Evolutionary conservation across 139 green algal genomes (phyloP).

Genomic region (Chlorella sp.): DNA sequence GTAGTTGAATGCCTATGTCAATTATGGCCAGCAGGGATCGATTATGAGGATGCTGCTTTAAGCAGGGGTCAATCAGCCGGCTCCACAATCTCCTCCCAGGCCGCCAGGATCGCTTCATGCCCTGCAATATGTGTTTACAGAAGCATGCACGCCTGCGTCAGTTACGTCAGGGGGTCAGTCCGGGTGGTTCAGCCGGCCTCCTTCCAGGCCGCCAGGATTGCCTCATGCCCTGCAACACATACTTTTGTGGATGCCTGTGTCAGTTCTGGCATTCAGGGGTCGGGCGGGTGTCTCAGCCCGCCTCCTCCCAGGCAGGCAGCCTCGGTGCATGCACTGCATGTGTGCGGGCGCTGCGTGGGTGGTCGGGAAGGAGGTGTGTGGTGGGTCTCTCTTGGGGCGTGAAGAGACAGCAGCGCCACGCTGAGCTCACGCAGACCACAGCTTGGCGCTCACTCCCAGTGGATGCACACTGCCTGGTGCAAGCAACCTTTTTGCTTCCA

Average conservation of each 20-base stretch:
- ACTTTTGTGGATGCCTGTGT: neutral
- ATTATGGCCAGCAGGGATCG: no score
- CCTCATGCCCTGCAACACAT: neutral
- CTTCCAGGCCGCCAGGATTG: neutral
- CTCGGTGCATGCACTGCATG: neutral
- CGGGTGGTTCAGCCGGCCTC: no score
- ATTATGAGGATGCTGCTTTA: no score
- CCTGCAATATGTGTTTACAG: neutral
- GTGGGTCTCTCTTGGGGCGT: no score
- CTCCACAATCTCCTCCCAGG: constrained; percentile 78
- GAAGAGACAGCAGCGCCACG: no score
- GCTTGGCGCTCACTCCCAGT: no score
- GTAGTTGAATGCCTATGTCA: no score
- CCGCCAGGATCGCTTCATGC: constrained; percentile 48
- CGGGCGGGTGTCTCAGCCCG: no score
- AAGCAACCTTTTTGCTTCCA: neutral
- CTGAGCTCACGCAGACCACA: no score
- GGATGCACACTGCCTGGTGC: neutral
- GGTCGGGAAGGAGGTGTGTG: no score
- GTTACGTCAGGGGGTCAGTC: neutral
- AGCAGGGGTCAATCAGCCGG: no score
- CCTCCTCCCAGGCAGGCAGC: neutral
- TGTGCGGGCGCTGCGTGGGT: neutral
- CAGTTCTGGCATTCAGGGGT: neutral
- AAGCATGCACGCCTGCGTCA: neutral